Evolutionary conservation across 768 basidiomycete genomes (phyloP).

Genomic region (Collybia nuda): DNA sequence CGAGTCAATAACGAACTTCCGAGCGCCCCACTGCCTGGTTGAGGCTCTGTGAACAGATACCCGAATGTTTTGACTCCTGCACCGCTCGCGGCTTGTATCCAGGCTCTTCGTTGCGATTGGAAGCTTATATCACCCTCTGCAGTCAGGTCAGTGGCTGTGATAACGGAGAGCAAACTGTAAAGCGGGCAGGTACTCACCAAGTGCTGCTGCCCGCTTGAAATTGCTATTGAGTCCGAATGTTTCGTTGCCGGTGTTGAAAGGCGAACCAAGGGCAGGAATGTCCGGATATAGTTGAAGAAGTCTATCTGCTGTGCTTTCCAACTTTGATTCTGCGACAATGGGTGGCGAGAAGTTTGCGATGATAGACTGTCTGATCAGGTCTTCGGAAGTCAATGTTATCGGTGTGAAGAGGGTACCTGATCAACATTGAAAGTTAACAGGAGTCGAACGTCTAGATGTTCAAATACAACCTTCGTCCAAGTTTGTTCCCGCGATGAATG

Average conservation of each 20-base stretch:
- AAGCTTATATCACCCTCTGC: conserved; percentile 33
- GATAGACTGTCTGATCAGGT: conserved; percentile 15
- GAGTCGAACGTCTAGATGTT: not conserved
- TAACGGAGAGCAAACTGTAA: not conserved
- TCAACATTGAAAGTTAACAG: not conserved
- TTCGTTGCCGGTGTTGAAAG: conserved; percentile 42
- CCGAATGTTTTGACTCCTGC: conserved; percentile 31
- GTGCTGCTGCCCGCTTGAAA: conserved; percentile 37
- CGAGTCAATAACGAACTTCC: not conserved
- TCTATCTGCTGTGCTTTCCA: conserved; percentile 15
- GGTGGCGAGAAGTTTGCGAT: conserved; percentile 25
- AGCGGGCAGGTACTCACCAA: conserved; percentile 18
- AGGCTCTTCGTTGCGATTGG: conserved; percentile 31
- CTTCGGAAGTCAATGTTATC: conserved; percentile 19
- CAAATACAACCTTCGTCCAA: conserved; percentile 41
- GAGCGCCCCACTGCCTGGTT: conserved; percentile 4
- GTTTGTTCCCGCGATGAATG: conserved; percentile 43
- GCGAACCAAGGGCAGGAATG: conserved; percentile 39
- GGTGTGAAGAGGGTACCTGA: conserved; percentile 32
- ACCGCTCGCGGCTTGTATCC: conserved; percentile 30
- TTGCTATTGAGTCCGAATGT: conserved; percentile 40
- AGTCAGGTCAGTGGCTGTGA: not conserved
- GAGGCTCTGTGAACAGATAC: conserved; percentile 38
- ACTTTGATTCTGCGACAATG: conserved; percentile 13
- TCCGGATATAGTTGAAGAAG: conserved; percentile 41